A percentile compares a stretch with the other conserved stretches of the same genome.
Conservation (phyloP, 2,329 filamentous ascomycete species). For the Capronia americana region DNA sequence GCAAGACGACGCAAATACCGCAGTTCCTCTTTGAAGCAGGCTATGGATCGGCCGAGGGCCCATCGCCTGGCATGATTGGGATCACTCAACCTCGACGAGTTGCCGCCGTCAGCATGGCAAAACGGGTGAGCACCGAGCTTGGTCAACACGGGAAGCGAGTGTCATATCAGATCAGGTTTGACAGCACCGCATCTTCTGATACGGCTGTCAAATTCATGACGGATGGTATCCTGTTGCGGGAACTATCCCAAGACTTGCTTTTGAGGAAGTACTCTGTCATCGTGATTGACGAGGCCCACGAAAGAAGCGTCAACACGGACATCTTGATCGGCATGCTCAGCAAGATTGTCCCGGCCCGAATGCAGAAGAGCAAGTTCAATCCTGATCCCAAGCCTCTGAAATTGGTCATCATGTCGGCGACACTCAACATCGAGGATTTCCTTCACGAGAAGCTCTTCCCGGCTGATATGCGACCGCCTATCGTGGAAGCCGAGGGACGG, state of each 20-base stretch:
- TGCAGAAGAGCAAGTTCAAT: constrained; percentile 75
- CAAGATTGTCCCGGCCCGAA: constrained; percentile 83
- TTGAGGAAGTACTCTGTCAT: constrained; percentile 90
- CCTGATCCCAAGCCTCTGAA: constrained; percentile 78
- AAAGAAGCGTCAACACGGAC: constrained; percentile 96
- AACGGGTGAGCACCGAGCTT: constrained; percentile 85
- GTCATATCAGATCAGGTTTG: constrained; percentile 94
- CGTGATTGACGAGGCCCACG: constrained; percentile 95
- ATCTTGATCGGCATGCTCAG: constrained; percentile 98
- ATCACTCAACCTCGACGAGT: constrained; percentile 94
- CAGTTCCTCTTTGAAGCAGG: constrained; percentile 96
- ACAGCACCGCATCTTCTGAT: constrained; percentile 77
- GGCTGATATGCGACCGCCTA: constrained; percentile 69
- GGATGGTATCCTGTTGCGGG: constrained; percentile 90
- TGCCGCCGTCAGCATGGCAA: constrained; percentile 95
- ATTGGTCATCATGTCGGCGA: constrained; percentile 97
- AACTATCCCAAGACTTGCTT: constrained; percentile 87
- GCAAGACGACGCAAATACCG: constrained; percentile 96
- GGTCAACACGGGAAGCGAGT: constrained; percentile 78
- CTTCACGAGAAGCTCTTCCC: constrained; percentile 85
- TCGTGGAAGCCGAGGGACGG: constrained; percentile 87
- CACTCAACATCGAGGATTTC: constrained; percentile 87
- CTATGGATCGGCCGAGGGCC: constrained; percentile 78
- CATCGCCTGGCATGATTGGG: constrained; percentile 89
- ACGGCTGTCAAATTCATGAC: constrained; percentile 99